Evolutionary conservation across 108 stramenopile genomes (phyloP).

Genomic region (Nannochloropsis salina): DNA sequence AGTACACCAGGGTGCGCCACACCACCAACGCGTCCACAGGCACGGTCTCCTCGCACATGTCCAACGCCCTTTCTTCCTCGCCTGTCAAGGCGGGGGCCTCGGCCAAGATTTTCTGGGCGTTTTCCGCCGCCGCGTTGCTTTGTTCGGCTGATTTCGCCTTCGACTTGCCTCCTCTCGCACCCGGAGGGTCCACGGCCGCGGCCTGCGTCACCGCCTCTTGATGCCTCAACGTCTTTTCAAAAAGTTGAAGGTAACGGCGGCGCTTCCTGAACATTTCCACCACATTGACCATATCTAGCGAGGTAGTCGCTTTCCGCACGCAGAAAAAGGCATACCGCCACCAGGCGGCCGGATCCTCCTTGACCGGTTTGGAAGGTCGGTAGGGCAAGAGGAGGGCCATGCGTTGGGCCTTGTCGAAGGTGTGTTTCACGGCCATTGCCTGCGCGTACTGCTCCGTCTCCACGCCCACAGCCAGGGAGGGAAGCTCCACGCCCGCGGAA

Average conservation of each 20-base stretch:
- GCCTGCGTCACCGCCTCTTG: neutral
- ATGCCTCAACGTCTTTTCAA: conserved; percentile 12
- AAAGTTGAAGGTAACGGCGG: neutral
- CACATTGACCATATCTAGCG: neutral
- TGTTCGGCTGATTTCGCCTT: neutral
- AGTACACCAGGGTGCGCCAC: neutral
- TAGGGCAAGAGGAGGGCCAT: neutral
- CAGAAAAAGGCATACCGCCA: conserved; percentile 4
- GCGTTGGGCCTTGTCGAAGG: neutral
- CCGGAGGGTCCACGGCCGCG: neutral
- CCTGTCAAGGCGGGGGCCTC: neutral
- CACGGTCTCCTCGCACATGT: neutral
- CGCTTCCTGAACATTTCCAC: neutral
- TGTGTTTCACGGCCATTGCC: neutral
- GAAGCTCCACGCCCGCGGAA: neutral
- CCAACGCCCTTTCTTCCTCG: neutral
- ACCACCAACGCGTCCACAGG: neutral
- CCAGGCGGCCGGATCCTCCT: conserved; percentile 14
- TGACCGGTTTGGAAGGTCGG: neutral
- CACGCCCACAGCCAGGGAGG: neutral
- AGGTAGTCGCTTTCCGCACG: neutral
- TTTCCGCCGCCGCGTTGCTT: neutral
- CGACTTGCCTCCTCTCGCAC: neutral
- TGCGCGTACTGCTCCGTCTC: conserved; percentile 4
- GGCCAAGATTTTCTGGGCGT: neutral